phyloP scores from a whole-genome alignment of 352 stramenopile species.

The Pythium monospermum region DNA sequence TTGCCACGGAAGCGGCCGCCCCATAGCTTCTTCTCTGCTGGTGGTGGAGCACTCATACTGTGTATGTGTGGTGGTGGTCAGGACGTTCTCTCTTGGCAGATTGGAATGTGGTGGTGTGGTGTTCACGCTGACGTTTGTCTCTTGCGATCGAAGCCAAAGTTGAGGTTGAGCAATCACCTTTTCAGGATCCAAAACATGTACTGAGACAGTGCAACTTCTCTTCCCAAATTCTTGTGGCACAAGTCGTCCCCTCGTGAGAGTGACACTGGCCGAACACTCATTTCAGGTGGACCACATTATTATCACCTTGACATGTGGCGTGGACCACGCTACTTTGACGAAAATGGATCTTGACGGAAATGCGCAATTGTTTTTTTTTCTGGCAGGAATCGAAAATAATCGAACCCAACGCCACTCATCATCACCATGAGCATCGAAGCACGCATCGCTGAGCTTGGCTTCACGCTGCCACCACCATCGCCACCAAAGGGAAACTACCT shows the following conservation, averaged over 20 bases:
- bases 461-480: slow-evolving; percentile 53
- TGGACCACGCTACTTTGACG: background rate
- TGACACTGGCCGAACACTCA: background rate
- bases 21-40: slow-evolving; percentile 77
- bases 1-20: slow-evolving; percentile 93
- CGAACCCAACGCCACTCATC: background rate
- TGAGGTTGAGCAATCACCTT: slow-evolving; percentile 15
- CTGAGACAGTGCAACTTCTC: slow-evolving; percentile 5
- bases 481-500: slow-evolving; percentile 74
- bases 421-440: slow-evolving; percentile 41
- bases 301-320: background rate
- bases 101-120: background rate
- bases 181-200: slow-evolving; percentile 14
- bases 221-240: too few relatives aligned
- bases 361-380: too few relatives aligned
- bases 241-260: background rate
- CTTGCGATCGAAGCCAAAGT: background rate
- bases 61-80: slow-evolving; percentile 17
- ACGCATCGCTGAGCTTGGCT: slow-evolving; percentile 64
- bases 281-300: background rate
- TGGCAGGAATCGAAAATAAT: background rate
- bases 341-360: too few relatives aligned
- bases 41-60: slow-evolving; percentile 20
- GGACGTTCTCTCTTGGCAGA: background rate
- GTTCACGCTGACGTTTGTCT: background rate